Conservation (phyloP, 2,329 filamentous ascomycete genomes). For the Xenoacremonium recifei region DNA sequence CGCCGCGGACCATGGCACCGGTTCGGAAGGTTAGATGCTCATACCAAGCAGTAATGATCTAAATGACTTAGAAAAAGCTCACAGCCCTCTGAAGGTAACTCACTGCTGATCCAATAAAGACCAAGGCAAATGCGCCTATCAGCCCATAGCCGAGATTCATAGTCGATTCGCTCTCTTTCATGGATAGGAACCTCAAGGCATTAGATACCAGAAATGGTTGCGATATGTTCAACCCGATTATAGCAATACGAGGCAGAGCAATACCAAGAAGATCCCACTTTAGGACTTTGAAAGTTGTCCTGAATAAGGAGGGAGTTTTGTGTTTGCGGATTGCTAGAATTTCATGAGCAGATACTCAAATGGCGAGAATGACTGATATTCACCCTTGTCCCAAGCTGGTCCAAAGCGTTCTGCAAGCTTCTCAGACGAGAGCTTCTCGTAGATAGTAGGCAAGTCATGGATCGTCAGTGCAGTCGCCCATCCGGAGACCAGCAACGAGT, state of each 20-base stretch:
- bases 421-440: slow-evolving; percentile 29
- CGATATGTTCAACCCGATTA: slow-evolving; percentile 29
- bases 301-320: slow-evolving; percentile 25
- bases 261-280: slow-evolving; percentile 31
- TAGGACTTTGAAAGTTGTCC: slow-evolving; percentile 22
- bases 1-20: slow-evolving; percentile 29
- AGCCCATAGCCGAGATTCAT: slow-evolving; percentile 30
- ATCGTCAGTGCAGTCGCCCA: slow-evolving; percentile 37
- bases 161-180: slow-evolving; percentile 20
- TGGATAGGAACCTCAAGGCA: slow-evolving; percentile 25
- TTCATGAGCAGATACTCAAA: not conserved
- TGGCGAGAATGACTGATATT: too few relatives aligned
- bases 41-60: slow-evolving; percentile 32
- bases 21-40: slow-evolving; percentile 31
- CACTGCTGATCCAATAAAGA: slow-evolving; percentile 31
- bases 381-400: slow-evolving; percentile 23
- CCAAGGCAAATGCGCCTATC: slow-evolving; percentile 30
- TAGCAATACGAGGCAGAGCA: slow-evolving; percentile 24
- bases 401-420: slow-evolving; percentile 24
- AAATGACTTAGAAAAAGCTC: accelerated
- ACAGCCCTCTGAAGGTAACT: slow-evolving; percentile 4
- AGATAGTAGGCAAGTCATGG: slow-evolving; percentile 27
- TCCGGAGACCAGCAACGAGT: slow-evolving; percentile 46
- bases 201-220: slow-evolving; percentile 31
- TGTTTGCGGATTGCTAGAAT: slow-evolving; percentile 10